A percentile compares a stretch with the other conserved stretches of the same genome.
These are phyloP conservation scores for Sphaerulina populicola DNA, from an alignment of 2,329 filamentous ascomycete species.

Conservation along the genomic window DNA sequence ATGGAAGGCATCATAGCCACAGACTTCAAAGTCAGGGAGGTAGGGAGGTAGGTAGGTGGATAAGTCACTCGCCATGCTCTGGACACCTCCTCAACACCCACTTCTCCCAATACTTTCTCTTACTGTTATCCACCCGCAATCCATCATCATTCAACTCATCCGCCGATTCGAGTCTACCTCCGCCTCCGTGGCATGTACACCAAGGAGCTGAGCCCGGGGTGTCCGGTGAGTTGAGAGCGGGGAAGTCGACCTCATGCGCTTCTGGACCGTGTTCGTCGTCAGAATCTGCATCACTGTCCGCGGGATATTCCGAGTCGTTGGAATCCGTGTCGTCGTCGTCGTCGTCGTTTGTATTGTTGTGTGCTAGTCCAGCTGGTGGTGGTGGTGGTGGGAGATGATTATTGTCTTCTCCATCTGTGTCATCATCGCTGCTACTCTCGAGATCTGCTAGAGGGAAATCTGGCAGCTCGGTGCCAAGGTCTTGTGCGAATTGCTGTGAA, in stretches of 20 bases:
- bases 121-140: constrained; percentile 38
- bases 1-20: no score
- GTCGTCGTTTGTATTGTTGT: neutral
- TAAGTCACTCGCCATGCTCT: constrained; percentile 19
- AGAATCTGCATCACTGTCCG: constrained; percentile 28
- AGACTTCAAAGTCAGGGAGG: no score
- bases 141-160: constrained; percentile 46
- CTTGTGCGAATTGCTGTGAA: constrained; percentile 33
- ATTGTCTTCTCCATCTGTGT: constrained; percentile 15
- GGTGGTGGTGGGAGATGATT: neutral
- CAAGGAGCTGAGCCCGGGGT: constrained; percentile 41
- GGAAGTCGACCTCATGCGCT: constrained; percentile 40
- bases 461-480: constrained; percentile 41
- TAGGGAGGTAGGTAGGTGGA: no score
- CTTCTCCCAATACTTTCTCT: constrained; percentile 49
- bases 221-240: constrained; percentile 34
- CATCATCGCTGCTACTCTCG: constrained; percentile 27
- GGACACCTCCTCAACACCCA: constrained; percentile 46
- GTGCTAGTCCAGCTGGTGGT: neutral
- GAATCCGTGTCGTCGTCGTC: neutral
- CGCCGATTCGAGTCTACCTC: constrained; percentile 33
- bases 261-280: constrained; percentile 36
- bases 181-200: constrained; percentile 38
- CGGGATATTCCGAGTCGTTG: constrained; percentile 7
- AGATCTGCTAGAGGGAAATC: constrained; percentile 39